A percentile compares a stretch with the other conserved stretches of the same genome.
These are phyloP conservation scores for Sporobolomyces phaffii DNA, from an alignment of 768 basidiomycete species.

Conservation along the genomic window DNA sequence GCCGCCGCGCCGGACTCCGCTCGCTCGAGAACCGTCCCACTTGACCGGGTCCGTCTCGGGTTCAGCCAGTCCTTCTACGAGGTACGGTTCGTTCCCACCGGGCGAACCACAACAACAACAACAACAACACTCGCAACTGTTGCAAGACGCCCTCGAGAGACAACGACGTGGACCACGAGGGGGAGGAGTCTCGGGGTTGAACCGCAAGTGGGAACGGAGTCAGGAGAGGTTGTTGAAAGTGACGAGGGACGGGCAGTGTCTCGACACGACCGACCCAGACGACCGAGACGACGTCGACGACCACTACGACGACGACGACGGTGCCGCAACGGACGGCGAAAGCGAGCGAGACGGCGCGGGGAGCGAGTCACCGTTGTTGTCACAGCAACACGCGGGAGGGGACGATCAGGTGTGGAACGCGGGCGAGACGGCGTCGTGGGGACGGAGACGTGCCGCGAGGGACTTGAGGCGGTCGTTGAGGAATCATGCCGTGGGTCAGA, in stretches of 20 bases:
- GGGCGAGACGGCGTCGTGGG: slow-evolving; percentile 4
- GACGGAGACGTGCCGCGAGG: not conserved
- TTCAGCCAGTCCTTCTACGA: slow-evolving; percentile 15
- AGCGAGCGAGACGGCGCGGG: not conserved
- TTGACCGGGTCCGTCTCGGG: slow-evolving; percentile 18
- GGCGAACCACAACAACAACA: no score
- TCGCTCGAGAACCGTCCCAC: slow-evolving; percentile 1
- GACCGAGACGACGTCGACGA: no score
- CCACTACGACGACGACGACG: slow-evolving; percentile 21
- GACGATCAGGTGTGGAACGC: slow-evolving; percentile 16
- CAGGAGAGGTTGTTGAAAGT: slow-evolving; percentile 18
- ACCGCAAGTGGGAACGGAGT: slow-evolving; percentile 24
- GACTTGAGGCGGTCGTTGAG: not conserved
- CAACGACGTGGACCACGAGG: not conserved
- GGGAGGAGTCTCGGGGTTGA: not conserved
- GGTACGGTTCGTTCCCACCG: slow-evolving; percentile 33
- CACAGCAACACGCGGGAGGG: not conserved
- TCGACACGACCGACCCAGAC: no score
- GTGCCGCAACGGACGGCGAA: not conserved
- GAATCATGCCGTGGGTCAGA: no score
- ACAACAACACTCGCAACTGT: not conserved
- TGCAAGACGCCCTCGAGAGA: not conserved
- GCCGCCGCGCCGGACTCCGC: not conserved
- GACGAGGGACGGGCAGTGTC: not conserved
- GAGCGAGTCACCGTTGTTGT: not conserved